A percentile compares a stretch with the other conserved stretches of the same genome.
phyloP scores from a whole-genome alignment of 2,329 filamentous ascomycete species.

The Blastomyces gilchristii region DNA sequence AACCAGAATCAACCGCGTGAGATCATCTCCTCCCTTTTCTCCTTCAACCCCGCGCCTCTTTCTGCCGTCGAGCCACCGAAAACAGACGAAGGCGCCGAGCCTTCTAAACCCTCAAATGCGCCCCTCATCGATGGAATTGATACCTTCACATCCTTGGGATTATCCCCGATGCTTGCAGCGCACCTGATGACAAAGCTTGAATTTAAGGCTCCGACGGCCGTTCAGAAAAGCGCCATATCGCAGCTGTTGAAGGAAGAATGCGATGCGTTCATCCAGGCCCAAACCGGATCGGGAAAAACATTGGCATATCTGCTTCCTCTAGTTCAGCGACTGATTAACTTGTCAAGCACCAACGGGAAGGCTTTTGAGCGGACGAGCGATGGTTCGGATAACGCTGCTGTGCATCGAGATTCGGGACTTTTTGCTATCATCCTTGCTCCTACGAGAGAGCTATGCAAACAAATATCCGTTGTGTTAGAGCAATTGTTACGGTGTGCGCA shows the following conservation, averaged over 20 bases:
- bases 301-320: constrained; percentile 90
- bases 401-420: constrained; percentile 76
- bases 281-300: constrained; percentile 96
- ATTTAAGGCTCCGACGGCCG: constrained; percentile 83
- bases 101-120: constrained; percentile 74
- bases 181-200: constrained; percentile 78
- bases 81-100: constrained; percentile 36
- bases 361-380: constrained; percentile 27
- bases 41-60: constrained; percentile 65
- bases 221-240: constrained; percentile 81
- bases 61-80: constrained; percentile 23
- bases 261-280: constrained; percentile 92
- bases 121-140: constrained; percentile 73
- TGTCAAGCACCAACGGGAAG: constrained; percentile 48
- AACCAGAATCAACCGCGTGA: constrained; percentile 40
- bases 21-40: constrained; percentile 84
- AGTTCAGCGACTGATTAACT: constrained; percentile 71
- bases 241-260: constrained; percentile 69
- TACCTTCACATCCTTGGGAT: constrained; percentile 74
- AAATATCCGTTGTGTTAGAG: constrained; percentile 80
- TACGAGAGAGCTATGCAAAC: constrained; percentile 86
- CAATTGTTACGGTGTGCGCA: constrained; percentile 78
- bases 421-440: constrained; percentile 93
- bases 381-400: constrained; percentile 37
- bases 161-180: constrained; percentile 68